Conservation (phyloP, 352 stramenopile genomes). For the Globisporangium irregulare region DNA sequence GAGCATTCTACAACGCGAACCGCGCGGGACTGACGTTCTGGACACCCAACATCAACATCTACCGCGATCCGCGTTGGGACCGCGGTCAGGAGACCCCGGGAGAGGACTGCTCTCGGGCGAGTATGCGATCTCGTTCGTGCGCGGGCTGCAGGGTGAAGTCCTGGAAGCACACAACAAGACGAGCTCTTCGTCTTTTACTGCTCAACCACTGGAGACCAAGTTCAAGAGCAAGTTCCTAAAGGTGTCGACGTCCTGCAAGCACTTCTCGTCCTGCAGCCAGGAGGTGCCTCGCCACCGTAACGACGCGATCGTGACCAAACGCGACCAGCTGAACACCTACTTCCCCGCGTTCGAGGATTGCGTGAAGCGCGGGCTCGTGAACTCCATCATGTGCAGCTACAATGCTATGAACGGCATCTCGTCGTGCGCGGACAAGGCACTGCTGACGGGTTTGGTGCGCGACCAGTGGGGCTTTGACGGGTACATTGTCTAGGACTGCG, state of each 20-base stretch:
- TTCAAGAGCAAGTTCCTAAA: constrained; percentile 48
- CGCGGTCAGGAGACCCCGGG: constrained; percentile 88
- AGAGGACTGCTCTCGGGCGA: constrained; percentile 86
- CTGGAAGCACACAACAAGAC: constrained; percentile 20
- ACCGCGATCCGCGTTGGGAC: constrained; percentile 90
- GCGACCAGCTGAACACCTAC: constrained; percentile 91
- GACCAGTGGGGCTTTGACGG: constrained; percentile 86
- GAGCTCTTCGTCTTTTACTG: neutral
- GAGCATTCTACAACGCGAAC: constrained; percentile 75
- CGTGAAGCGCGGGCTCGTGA: constrained; percentile 72
- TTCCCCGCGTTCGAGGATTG: constrained; percentile 82
- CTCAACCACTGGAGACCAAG: neutral
- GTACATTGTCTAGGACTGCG: constrained; percentile 93
- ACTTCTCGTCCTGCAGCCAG: constrained; percentile 90
- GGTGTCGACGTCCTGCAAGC: constrained; percentile 88
- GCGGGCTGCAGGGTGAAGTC: constrained; percentile 72
- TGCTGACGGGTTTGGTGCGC: constrained; percentile 82
- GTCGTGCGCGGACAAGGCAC: constrained; percentile 79
- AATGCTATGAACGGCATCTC: constrained; percentile 93
- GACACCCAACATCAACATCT: constrained; percentile 93
- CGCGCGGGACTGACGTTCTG: constrained; percentile 88
- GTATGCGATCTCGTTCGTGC: constrained; percentile 85
- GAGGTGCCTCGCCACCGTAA: constrained; percentile 78
- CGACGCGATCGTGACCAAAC: constrained; percentile 81
- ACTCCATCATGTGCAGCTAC: constrained; percentile 94